Evolutionary conservation across 2,329 filamentous ascomycete species (phyloP), one percentile per base, ranked within the genome.

Genomic region (Phialophora expanda): DNA sequence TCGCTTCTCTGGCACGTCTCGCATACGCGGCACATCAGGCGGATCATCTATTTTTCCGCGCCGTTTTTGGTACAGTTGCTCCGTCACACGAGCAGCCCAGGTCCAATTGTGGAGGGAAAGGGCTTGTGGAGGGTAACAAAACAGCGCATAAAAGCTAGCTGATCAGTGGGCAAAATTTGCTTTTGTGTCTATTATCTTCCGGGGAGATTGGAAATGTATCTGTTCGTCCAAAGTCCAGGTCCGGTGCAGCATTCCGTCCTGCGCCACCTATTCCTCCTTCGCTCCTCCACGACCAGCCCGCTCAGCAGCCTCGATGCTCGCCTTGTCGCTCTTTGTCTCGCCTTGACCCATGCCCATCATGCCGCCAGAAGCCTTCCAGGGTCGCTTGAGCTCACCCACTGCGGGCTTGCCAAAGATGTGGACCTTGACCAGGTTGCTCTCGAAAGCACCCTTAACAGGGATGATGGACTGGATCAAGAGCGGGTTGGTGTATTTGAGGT

Each of bases 401-500:
- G 95, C 94, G 46, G 94, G 87, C 80, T 95, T 84, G 75, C 93
- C 93, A 71, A 93, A 90, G 70, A 99, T 73, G 82, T 98, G 91
- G 76, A 99, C 94, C 87, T 98, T 97, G 85, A 95, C 87, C 74
- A 97, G 84, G 85, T 97, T 98, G 82, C 90, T 86, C 85, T 99
- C 95, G 80, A 99, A 87, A 54, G 93, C 94, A 77, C 90, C 87
- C 89, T 99, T 99, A 80, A 98, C 85, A 38, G 95, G 95, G 77
- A 99, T 95, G 83, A 99, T 97, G 79, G 91, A 96, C 87, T 99
- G 95, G 83, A 99, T 97, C 76, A 97, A 85, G 59, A 99, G 91
- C 50, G 95, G 95, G 88, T 98, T 99, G 83, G 93, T 98, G 89
- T 98, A 99, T 81, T 97, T 93, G 86, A 99, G 91, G 89, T 98